Evolutionary conservation across 2,329 filamentous ascomycete species (phyloP).

Genomic region (Didymella exigua): DNA sequence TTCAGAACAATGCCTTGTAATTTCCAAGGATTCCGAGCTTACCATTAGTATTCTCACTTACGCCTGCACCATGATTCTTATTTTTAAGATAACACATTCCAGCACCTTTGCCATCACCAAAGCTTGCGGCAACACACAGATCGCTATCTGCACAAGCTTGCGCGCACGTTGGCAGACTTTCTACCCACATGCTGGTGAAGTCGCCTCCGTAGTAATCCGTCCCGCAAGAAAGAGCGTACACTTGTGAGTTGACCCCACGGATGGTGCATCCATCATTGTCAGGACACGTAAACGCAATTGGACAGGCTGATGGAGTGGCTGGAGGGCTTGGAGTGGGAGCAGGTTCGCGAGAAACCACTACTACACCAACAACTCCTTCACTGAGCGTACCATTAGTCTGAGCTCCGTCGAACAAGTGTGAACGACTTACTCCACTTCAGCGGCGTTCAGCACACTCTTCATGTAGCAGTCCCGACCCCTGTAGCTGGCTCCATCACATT

Average conservation of each 20-base stretch:
- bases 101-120: not conserved
- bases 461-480: not conserved
- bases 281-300: not conserved
- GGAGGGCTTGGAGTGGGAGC: not conserved
- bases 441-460: not conserved
- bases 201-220: slow-evolving; percentile 4
- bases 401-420: not conserved
- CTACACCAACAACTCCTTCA: not conserved
- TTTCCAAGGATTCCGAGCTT: not conserved
- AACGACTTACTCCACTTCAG: not conserved
- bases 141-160: not conserved
- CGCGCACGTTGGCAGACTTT: not conserved
- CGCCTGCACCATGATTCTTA: not conserved
- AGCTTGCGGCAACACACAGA: slow-evolving; percentile 2
- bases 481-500: slow-evolving; percentile 1
- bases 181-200: not conserved
- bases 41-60: not conserved
- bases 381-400: not conserved
- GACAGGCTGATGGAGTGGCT: not conserved
- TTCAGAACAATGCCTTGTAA: not conserved
- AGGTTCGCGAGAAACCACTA: not conserved
- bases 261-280: not conserved
- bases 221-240: not conserved
- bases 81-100: slow-evolving; percentile 6
- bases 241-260: not conserved